Evolutionary conservation across 495 filamentous ascomycete genomes (phyloP).

Genomic region (Aspergillus saccharolyticus): DNA sequence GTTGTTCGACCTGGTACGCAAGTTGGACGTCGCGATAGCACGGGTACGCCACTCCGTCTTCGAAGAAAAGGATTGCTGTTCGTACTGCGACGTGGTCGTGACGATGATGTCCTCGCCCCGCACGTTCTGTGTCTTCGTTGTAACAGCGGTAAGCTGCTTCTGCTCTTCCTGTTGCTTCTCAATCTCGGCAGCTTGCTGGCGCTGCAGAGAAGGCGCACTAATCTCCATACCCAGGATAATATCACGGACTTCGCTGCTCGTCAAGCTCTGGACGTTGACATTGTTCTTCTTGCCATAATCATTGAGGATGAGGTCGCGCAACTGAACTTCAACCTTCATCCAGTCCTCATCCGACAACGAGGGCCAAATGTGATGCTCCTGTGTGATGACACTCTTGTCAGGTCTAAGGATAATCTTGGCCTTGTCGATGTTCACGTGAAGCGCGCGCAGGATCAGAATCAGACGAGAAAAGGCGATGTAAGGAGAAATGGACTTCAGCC

Average conservation of each 20-base stretch:
- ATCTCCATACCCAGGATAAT: slow-evolving; percentile 99
- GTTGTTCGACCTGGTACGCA: slow-evolving; percentile 92
- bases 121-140: slow-evolving; percentile 96
- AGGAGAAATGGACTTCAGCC: slow-evolving; percentile 96
- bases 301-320: slow-evolving; percentile 93
- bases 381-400: slow-evolving; percentile 97
- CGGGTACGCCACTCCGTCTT: slow-evolving; percentile 99
- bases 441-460: slow-evolving; percentile 87
- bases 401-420: slow-evolving; percentile 96
- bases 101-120: slow-evolving; percentile 98
- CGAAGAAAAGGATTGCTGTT: slow-evolving; percentile 94
- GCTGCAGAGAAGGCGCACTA: slow-evolving; percentile 93
- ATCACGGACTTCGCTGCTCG: slow-evolving; percentile 92
- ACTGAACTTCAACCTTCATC: slow-evolving; percentile 96
- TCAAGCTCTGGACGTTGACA: slow-evolving; percentile 95
- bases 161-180: slow-evolving; percentile 98
- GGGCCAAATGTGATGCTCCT: slow-evolving; percentile 99
- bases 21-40: slow-evolving; percentile 93
- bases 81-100: slow-evolving; percentile 93
- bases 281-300: slow-evolving; percentile 99
- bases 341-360: slow-evolving; percentile 92
- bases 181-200: slow-evolving; percentile 97
- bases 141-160: slow-evolving; percentile 93
- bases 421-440: slow-evolving; percentile 98
- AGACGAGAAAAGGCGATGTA: slow-evolving; percentile 98